Evolutionary conservation across 2,329 filamentous ascomycete genomes (phyloP).

Genomic region (Botrytis pseudocinerea): DNA sequence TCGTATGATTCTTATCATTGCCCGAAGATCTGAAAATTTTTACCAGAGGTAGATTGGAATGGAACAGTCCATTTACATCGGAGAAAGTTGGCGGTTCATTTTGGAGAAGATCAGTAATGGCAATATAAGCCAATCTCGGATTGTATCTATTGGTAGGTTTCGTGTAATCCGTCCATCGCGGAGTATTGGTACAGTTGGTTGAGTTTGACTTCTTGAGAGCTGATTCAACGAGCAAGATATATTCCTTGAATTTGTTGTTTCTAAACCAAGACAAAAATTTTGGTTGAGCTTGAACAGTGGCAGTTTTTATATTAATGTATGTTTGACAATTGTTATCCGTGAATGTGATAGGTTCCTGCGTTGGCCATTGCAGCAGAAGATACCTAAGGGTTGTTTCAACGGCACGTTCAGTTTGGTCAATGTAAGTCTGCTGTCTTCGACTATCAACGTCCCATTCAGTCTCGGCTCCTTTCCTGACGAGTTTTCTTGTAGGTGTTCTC

Average conservation of each 20-base stretch:
- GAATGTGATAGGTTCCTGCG: not conserved
- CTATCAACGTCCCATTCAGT: not conserved
- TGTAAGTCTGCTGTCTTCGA: conserved; percentile 3
- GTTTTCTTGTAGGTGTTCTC: conserved; percentile 22
- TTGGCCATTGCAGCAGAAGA: conserved; percentile 22
- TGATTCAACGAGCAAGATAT: not conserved
- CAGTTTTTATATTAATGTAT: conserved; percentile 19
- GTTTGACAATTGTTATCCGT: not conserved
- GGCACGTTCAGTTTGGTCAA: not conserved
- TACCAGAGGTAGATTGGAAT: not conserved
- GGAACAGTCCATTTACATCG: not conserved
- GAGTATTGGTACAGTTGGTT: not conserved
- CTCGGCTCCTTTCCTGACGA: conserved; percentile 9
- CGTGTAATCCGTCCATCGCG: conserved; percentile 4
- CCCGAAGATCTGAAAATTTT: too few species aligned
- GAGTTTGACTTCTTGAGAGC: not conserved
- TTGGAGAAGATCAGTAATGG: conserved; percentile 15
- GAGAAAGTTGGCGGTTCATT: conserved; percentile 10
- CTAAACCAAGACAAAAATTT: conserved; percentile 24
- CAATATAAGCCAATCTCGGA: conserved; percentile 11
- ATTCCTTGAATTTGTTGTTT: conserved; percentile 23
- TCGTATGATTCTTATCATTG: not conserved
- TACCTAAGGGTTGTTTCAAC: conserved; percentile 7
- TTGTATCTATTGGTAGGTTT: not conserved
- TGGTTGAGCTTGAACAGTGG: not conserved